A percentile compares a stretch with the other conserved stretches of the same genome.
These are phyloP conservation scores for Botryotinia calthae DNA, from an alignment of 2,329 filamentous ascomycete genomes.

Conservation along the genomic window DNA sequence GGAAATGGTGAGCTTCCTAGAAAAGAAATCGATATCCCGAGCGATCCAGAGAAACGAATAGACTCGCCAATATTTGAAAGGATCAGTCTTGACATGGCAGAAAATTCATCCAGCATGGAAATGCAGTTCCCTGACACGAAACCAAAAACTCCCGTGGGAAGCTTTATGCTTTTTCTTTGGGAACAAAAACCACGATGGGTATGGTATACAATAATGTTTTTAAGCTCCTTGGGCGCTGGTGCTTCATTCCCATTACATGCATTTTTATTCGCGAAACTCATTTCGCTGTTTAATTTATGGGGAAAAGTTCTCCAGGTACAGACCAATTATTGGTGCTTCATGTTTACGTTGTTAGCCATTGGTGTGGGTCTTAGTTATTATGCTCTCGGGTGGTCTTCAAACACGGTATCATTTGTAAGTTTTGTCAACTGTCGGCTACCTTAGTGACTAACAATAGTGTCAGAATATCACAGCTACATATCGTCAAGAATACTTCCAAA, in stretches of 20 bases:
- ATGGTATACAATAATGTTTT: constrained; percentile 10
- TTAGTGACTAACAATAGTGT: neutral
- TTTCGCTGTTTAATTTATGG: constrained; percentile 31
- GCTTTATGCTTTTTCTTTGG: constrained; percentile 34
- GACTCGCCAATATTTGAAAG: constrained; percentile 7
- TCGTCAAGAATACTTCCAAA: constrained; percentile 47
- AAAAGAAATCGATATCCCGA: neutral
- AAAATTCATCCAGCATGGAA: neutral
- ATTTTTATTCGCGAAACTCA: constrained; percentile 38
- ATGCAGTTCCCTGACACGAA: neutral
- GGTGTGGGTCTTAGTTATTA: constrained; percentile 41
- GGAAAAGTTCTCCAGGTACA: constrained; percentile 27
- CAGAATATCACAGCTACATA: constrained; percentile 41
- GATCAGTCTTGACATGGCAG: neutral
- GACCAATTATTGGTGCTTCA: constrained; percentile 49
- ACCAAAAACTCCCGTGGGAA: neutral
- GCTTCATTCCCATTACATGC: constrained; percentile 42
- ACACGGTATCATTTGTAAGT: constrained; percentile 40
- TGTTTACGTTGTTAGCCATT: constrained; percentile 49
- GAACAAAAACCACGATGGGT: constrained; percentile 18
- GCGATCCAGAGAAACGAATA: neutral
- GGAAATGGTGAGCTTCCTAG: neutral
- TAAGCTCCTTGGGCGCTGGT: constrained; percentile 7
- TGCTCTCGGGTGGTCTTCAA: constrained; percentile 42
- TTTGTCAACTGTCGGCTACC: too few species aligned